These are phyloP conservation scores for Paramecium primaurelia DNA, from an alignment of 73 alveolate species.

Conservation along the genomic window DNA sequence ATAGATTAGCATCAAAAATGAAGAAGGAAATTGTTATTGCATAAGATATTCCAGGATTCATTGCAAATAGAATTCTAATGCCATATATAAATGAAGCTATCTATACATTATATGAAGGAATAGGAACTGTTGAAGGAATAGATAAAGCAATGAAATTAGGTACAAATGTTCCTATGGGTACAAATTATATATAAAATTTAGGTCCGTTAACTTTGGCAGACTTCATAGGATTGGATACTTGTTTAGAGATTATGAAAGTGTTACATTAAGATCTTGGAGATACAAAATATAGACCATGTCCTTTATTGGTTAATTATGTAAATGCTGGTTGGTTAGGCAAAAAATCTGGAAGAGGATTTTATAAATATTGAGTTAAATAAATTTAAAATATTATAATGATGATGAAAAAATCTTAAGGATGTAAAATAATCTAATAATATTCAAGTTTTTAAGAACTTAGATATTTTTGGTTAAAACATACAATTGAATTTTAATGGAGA, in stretches of 20 bases:
- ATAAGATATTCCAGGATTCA: constrained; percentile 89
- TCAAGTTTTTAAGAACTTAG: background rate
- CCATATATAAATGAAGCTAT: constrained; percentile 96
- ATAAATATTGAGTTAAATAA: constrained; percentile 71
- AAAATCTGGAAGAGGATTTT: constrained; percentile 95
- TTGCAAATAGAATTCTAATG: constrained; percentile 91
- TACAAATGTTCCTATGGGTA: constrained; percentile 97
- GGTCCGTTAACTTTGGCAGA: constrained; percentile 96
- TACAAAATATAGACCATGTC: constrained; percentile 92
- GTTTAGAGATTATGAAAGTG: constrained; percentile 65
- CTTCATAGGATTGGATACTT: constrained; percentile 94
- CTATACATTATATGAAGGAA: constrained; percentile 86
- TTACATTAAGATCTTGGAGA: constrained; percentile 93
- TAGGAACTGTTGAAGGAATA: constrained; percentile 89
- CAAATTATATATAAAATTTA: background rate
- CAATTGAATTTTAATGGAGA: constrained; percentile 1
- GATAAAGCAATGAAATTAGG: constrained; percentile 96
- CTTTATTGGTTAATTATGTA: constrained; percentile 90
- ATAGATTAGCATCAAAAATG: constrained; percentile 71
- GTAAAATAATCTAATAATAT: background rate
- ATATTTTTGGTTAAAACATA: constrained; percentile 22
- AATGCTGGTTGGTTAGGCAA: constrained; percentile 92
- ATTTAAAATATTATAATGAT: background rate
- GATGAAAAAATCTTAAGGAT: background rate
- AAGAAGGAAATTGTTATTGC: constrained; percentile 80